These are phyloP conservation scores for Kernera saxatilis DNA, from an alignment of 345 rosid genomes.

Conservation along the genomic window DNA sequence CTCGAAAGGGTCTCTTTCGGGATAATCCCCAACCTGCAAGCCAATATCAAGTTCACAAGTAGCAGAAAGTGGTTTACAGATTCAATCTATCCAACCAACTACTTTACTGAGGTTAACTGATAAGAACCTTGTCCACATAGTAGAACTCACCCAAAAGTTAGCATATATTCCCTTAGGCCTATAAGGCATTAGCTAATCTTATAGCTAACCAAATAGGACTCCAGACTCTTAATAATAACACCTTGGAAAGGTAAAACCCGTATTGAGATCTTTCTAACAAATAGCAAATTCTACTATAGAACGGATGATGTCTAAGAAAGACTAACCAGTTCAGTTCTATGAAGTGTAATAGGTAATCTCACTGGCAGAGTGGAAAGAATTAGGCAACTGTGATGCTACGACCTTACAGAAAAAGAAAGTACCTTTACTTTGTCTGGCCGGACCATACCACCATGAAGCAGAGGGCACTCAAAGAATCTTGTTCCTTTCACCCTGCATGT, in stretches of 20 bases:
- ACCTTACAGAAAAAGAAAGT: neutral
- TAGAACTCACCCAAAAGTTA: neutral
- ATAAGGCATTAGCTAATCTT: neutral
- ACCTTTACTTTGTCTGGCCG: conserved; percentile 97
- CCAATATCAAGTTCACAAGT: neutral
- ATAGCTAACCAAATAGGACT: neutral
- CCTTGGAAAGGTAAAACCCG: neutral
- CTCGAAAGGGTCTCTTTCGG: conserved; percentile 79
- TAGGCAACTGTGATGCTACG: neutral
- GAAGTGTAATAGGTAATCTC: neutral
- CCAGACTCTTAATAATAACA: conserved; percentile 1
- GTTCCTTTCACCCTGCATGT: conserved; percentile 72
- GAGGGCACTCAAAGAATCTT: conserved; percentile 69
- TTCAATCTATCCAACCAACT: neutral
- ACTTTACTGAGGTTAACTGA: neutral
- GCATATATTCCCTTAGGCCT: neutral
- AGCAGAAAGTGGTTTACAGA: neutral
- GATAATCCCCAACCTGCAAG: conserved; percentile 81
- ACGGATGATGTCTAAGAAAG: neutral
- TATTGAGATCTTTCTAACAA: neutral
- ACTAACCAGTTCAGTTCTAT: neutral
- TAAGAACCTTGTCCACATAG: neutral
- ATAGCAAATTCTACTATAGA: neutral
- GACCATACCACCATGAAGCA: conserved; percentile 70
- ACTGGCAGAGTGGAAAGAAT: neutral